These are phyloP conservation scores for Ustilago crameri DNA, from an alignment of 1,284 basidiomycete genomes.

Conservation along the genomic window DNA sequence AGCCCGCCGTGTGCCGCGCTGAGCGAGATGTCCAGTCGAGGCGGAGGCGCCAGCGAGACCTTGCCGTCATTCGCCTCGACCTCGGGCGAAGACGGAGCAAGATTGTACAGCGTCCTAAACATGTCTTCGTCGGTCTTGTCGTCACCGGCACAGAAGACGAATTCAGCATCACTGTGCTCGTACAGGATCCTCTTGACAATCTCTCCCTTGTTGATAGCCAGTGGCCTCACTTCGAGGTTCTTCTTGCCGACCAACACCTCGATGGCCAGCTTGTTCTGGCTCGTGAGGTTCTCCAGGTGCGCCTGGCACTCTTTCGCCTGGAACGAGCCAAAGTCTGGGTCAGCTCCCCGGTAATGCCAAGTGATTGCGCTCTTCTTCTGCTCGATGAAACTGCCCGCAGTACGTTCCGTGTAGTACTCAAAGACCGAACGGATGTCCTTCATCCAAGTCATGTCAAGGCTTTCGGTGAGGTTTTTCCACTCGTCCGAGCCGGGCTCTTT, in stretches of 20 bases:
- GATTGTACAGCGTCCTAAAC: slow-evolving; percentile 59
- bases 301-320: slow-evolving; percentile 88
- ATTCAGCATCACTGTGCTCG: slow-evolving; percentile 89
- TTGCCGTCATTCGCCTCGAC: slow-evolving; percentile 8
- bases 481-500: slow-evolving; percentile 75
- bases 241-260: slow-evolving; percentile 81
- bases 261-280: slow-evolving; percentile 66
- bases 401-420: slow-evolving; percentile 92
- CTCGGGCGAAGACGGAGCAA: slow-evolving; percentile 41
- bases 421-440: slow-evolving; percentile 93
- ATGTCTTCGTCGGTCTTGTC: slow-evolving; percentile 80
- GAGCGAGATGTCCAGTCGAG: background rate
- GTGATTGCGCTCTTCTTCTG: slow-evolving; percentile 96
- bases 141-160: slow-evolving; percentile 96
- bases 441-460: slow-evolving; percentile 98
- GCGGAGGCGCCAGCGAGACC: background rate
- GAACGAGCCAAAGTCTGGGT: slow-evolving; percentile 87
- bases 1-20: background rate
- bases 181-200: slow-evolving; percentile 94
- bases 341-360: slow-evolving; percentile 93
- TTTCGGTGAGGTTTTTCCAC: slow-evolving; percentile 90
- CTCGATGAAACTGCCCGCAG: slow-evolving; percentile 94
- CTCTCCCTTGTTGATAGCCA: slow-evolving; percentile 97
- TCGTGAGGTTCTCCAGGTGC: slow-evolving; percentile 82
- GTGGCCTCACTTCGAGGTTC: slow-evolving; percentile 94